These are phyloP conservation scores for Ustilago cynodontis DNA, from an alignment of 1,284 basidiomycete genomes.

Conservation along the genomic window DNA sequence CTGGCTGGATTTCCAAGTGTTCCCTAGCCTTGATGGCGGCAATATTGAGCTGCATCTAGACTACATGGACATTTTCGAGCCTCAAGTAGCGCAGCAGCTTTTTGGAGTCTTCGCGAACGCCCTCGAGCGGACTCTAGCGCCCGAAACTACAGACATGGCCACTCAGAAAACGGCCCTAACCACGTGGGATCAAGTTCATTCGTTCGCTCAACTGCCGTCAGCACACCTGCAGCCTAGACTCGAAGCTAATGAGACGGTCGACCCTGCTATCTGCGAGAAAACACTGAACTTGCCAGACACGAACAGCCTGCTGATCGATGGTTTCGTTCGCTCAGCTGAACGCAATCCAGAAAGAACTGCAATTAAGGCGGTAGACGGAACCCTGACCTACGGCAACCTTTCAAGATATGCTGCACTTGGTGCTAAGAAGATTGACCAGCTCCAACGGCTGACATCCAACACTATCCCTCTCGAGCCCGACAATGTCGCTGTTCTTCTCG, in stretches of 20 bases:
- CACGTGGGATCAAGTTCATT: neutral
- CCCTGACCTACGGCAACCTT: neutral
- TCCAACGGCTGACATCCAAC: neutral
- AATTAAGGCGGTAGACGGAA: neutral
- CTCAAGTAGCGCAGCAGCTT: neutral
- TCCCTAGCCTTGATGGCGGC: neutral
- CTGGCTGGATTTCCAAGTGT: neutral
- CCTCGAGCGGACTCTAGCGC: neutral
- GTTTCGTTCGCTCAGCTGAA: neutral
- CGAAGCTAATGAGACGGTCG: neutral
- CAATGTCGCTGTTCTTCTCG: neutral
- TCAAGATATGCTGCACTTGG: neutral
- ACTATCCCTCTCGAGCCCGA: neutral
- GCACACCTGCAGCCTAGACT: neutral
- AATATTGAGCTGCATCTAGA: neutral
- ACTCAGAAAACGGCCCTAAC: neutral
- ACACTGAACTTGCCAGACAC: neutral
- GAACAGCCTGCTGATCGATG: neutral
- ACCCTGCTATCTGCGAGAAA: neutral
- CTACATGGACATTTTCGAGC: neutral
- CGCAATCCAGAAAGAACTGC: neutral
- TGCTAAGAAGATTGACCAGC: neutral
- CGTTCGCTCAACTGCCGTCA: neutral
- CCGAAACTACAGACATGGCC: neutral
- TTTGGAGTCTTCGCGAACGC: neutral